Percentiles rank a stretch among this genome's conserved stretches.
Conservation (phyloP, 768 basidiomycete species). For the Termitomyces sp. region DNA sequence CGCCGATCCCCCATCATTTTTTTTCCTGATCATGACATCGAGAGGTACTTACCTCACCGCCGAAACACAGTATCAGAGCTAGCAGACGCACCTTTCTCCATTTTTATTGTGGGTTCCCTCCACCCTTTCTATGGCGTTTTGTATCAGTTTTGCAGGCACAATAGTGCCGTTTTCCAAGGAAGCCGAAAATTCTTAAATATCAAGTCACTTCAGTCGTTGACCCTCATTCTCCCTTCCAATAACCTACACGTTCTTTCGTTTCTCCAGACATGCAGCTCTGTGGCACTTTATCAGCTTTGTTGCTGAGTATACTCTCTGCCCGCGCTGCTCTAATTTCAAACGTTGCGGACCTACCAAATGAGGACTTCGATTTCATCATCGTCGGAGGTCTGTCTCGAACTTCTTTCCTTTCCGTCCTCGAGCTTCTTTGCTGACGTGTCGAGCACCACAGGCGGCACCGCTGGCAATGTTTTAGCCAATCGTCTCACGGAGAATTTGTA, state of each 20-base stretch:
- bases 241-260: background rate
- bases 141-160: background rate
- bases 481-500: conserved; percentile 16
- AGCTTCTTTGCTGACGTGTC: background rate
- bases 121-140: background rate
- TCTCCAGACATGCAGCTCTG: conserved; percentile 1
- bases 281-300: background rate
- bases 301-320: conserved; percentile 1
- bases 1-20: background rate
- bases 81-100: background rate
- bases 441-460: conserved; percentile 4
- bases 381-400: conserved; percentile 1
- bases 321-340: conserved; percentile 3
- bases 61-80: background rate
- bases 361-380: conserved; percentile 8
- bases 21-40: background rate
- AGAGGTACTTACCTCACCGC: background rate
- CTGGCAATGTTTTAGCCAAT: conserved; percentile 16
- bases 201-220: background rate
- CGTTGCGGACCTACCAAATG: background rate
- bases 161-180: background rate
- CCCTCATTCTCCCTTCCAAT: background rate
- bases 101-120: background rate
- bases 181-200: background rate
- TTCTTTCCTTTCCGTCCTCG: background rate